Evolutionary conservation across 768 basidiomycete genomes (phyloP), one percentile per base, ranked within the genome.

Genomic region (Suillus paluster): DNA sequence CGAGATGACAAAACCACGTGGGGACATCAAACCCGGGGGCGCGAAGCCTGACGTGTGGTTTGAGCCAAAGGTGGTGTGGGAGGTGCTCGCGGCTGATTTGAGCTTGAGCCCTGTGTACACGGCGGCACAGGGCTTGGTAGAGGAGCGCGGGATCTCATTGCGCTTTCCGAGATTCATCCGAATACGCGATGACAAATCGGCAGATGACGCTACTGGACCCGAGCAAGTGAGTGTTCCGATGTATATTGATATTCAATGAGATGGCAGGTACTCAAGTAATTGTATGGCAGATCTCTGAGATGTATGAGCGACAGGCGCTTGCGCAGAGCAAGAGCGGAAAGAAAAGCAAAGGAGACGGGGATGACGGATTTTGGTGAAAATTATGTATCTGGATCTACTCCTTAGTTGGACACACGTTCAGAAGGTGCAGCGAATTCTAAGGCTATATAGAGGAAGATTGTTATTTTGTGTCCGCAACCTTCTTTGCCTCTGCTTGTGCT

Each of bases 21-120:
- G 91, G 0, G 94, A 98, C 73, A 83, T 97, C 66, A 95, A 94
- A 74, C 75, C 89, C 50, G 97, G 96, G 44, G 92, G 91, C 5
- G 95, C 95, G 44, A 98, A 98, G 73, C 97, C 97, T 15, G 97
- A 99, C 70, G 83, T 97, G 33, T 99, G 94, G 94, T 96, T 99
- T 75, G 97, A 99, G 73, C 97, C 97, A 21, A 92, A 92, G 78
- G 79, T 97, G 21, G 94, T 99, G 3, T 99, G 97, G 97, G 97
- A 99, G 78, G 96, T 99, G 52, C 84, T 99, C 70, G 93, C 97
- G 3, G 97, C 97, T 8, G 97, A 99, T 78, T 75, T 99, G 69
- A 97, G 95, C 75, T 78, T 99, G 78, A 98, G 96, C 77, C 97
- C 97, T 9, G 84, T 98, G 57, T 98, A 98, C 70, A 92, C 91